These are phyloP conservation scores for Capsella bursapastoris DNA, from an alignment of 345 rosid species.

Conservation along the genomic window DNA sequence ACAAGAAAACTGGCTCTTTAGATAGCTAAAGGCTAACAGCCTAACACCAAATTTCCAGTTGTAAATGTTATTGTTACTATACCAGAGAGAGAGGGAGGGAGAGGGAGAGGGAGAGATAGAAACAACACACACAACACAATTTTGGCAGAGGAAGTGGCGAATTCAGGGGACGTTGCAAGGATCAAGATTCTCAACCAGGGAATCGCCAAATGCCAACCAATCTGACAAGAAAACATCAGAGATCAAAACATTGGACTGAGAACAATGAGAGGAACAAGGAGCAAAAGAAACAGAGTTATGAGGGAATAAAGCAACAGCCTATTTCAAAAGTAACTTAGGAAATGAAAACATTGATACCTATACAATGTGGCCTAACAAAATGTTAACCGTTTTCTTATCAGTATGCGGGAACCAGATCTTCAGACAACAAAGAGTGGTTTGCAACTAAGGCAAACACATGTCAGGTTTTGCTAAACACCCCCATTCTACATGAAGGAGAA, in stretches of 20 bases:
- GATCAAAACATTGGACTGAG: background rate
- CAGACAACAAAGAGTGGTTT: background rate
- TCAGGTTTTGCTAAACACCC: background rate
- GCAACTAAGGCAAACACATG: conserved; percentile 3
- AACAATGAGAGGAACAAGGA: background rate
- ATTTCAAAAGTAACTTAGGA: background rate
- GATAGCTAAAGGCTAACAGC: conserved; percentile 16
- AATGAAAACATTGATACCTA: background rate
- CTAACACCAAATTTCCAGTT: background rate
- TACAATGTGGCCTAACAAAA: background rate
- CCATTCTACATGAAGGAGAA: background rate
- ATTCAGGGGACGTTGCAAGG: conserved; percentile 5
- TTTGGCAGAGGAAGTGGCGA: conserved; percentile 8
- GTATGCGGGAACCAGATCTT: background rate
- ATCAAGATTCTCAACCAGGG: conserved; percentile 19
- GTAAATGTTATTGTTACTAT: conserved; percentile 20
- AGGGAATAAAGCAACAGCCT: background rate
- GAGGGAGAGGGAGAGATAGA: background rate
- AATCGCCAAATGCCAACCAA: conserved; percentile 5
- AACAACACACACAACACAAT: conserved; percentile 33
- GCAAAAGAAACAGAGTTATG: background rate
- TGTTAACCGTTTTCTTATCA: background rate
- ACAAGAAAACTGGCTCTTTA: conserved; percentile 32
- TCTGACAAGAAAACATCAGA: conserved; percentile 12
- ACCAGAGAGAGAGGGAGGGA: background rate